These are phyloP conservation scores for Fusarium compactum DNA, from an alignment of 2,329 filamentous ascomycete species.

Conservation along the genomic window DNA sequence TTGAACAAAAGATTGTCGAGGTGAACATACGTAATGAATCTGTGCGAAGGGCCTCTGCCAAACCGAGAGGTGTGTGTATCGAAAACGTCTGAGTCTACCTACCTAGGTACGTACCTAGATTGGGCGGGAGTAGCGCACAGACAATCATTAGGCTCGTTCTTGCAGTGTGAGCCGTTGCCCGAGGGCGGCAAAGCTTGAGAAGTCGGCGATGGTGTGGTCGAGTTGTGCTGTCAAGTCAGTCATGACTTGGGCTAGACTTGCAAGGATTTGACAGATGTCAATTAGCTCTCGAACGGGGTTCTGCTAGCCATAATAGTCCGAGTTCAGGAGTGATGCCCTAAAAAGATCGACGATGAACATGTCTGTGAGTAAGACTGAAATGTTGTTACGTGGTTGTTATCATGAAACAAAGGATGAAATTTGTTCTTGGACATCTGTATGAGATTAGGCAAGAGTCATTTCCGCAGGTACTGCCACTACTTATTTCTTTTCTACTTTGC, in stretches of 20 bases:
- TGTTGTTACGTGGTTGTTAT: background rate
- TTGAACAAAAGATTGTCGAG: constrained; percentile 15
- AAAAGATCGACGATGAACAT: constrained; percentile 12
- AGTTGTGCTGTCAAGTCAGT: constrained; percentile 23
- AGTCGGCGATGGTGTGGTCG: constrained; percentile 33
- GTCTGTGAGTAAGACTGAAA: background rate
- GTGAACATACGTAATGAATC: constrained; percentile 8
- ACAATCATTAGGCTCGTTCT: constrained; percentile 42
- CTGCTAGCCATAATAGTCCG: constrained; percentile 17
- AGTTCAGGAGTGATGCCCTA: constrained; percentile 3
- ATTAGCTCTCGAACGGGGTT: constrained; percentile 12
- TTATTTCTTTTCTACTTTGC: background rate
- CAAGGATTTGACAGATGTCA: constrained; percentile 40
- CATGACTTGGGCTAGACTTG: constrained; percentile 31
- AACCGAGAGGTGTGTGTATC: constrained; percentile 28
- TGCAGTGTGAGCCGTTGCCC: constrained; percentile 35
- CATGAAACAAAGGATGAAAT: constrained; percentile 1
- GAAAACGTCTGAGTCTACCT: constrained; percentile 21
- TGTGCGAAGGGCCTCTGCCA: constrained; percentile 30
- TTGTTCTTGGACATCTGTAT: background rate
- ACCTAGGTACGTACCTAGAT: constrained; percentile 4
- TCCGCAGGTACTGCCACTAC: background rate
- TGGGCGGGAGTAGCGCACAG: constrained; percentile 39
- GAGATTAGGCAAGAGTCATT: background rate
- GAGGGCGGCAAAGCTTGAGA: constrained; percentile 39